Base-by-base conservation (phyloP, 768 basidiomycete species). In the Boletus patriciae region DNA sequence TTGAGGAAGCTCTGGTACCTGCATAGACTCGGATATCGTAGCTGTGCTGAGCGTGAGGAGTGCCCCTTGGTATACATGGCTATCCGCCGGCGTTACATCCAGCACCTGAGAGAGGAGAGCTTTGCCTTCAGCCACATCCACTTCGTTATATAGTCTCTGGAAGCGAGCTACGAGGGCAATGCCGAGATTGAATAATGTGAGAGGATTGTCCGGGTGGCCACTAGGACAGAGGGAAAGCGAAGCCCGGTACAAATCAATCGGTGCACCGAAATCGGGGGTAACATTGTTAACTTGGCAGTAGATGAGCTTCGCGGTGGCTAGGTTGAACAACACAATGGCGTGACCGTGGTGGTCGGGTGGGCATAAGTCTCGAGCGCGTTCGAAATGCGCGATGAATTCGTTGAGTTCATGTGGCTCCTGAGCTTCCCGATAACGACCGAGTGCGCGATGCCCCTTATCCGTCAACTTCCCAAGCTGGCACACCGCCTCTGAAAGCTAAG, bases 311-410 rank as follows among this genome's bases (percentile, higher is more conserved):
- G 46, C 50, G 2, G 2, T 47, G 8, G 57, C 60, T n/a, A 60
- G 55, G 44, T 62, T 62, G n/a, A 43, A 52, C 34, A 66, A 49
- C 4, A 55, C 41, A 4, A 37, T 49, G 9, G 49, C 21, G 16
- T 57, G 62, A 50, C 45, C 33, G 25, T 60, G 59, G 55, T 71
- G 60, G 19, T 34, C 10, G 2, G 15, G 7, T 18, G 65, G 61
- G 8, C 52, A 59, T 10, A 57, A 25, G 3, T 43, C 54, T 21
- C 62, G 58, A 29, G 57, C 68, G 8, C 50, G 36, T 21, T 52
- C 48, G 25, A 63, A 46, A 9, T 48, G 27, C 15, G 1, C 11
- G 31, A 71, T 64, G 15, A 66, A 62, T 33, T 65, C 52, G 11
- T 68, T 50, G 38, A 71, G 49, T 48, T 62, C 50, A n/a, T 13